A percentile compares a stretch with the other conserved stretches of the same genome.
Conservation (phyloP, 2,329 filamentous ascomycete species). For the Sclerotinia subarctica region DNA sequence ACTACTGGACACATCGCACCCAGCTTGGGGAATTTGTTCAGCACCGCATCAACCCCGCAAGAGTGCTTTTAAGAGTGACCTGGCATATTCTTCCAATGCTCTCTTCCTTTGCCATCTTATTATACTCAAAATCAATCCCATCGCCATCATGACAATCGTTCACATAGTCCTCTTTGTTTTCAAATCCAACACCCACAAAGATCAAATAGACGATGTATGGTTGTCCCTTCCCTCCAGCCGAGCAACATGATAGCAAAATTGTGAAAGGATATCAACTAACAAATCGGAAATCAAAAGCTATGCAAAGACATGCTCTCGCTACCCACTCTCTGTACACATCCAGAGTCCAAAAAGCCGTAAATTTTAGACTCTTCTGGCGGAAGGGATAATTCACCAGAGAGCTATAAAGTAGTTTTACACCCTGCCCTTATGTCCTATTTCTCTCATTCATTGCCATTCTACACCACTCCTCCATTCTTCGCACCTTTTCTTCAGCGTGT, state of each 20-base stretch:
- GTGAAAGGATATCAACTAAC: not conserved
- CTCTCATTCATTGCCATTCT: not conserved
- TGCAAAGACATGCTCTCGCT: slow-evolving; percentile 56
- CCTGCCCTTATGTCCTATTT: slow-evolving; percentile 5
- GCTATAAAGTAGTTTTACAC: slow-evolving; percentile 49
- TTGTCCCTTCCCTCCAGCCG: not conserved
- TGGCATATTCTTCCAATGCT: not conserved
- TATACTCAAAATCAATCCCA: not conserved
- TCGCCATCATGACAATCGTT: slow-evolving; percentile 54
- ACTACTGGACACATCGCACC: too few species aligned
- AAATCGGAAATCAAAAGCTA: slow-evolving; percentile 41
- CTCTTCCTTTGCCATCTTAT: not conserved
- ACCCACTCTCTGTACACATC: slow-evolving; percentile 57
- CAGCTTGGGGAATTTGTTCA: not conserved
- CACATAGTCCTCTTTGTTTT: slow-evolving; percentile 69
- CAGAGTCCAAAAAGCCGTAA: slow-evolving; percentile 56
- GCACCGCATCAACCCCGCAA: not conserved
- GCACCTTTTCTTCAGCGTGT: too few species aligned
- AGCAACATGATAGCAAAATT: not conserved
- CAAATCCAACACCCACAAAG: slow-evolving; percentile 49
- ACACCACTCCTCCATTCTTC: not conserved
- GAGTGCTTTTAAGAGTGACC: not conserved
- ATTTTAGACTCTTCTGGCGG: slow-evolving; percentile 58
- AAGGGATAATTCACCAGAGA: slow-evolving; percentile 59
- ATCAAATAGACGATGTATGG: slow-evolving; percentile 55